Percentiles rank a stretch among this genome's conserved stretches.
These are phyloP conservation scores for Hyphopichia homilentoma DNA, from an alignment of 805 yeast species.

Conservation along the genomic window DNA sequence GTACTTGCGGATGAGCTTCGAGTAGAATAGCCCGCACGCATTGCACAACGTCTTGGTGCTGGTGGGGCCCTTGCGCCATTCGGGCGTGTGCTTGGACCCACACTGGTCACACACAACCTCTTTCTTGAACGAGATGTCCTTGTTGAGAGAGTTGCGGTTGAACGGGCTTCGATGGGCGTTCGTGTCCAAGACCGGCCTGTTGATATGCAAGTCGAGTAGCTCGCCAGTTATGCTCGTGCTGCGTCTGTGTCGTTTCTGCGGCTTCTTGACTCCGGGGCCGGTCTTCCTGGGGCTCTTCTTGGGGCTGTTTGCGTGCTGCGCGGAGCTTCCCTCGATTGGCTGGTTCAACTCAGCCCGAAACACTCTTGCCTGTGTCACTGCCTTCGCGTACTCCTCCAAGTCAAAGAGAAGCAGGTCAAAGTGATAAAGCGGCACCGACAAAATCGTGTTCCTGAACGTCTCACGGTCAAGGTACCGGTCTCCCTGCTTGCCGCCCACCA, in stretches of 20 bases:
- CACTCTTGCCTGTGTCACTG: no score
- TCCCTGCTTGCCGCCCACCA: no score
- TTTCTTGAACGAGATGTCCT: not conserved
- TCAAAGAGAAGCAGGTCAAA: slow-evolving; percentile 1
- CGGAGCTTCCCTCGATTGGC: not conserved
- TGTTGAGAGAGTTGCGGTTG: not conserved
- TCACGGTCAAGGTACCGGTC: no score
- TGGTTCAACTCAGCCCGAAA: not conserved
- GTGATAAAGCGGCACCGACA: not conserved
- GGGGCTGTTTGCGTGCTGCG: not conserved
- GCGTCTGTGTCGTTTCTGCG: not conserved
- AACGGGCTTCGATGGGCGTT: slow-evolving; percentile 1
- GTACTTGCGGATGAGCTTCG: slow-evolving; percentile 54
- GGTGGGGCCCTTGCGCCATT: slow-evolving; percentile 80
- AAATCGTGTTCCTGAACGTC: not conserved
- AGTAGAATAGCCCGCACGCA: slow-evolving; percentile 77
- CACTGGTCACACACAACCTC: slow-evolving; percentile 33
- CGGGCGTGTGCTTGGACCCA: slow-evolving; percentile 62
- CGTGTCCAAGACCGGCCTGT: slow-evolving; percentile 1
- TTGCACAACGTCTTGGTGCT: slow-evolving; percentile 76
- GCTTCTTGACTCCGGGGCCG: not conserved
- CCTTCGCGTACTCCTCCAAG: not conserved
- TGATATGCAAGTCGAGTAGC: slow-evolving; percentile 1
- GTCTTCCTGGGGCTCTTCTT: not conserved
- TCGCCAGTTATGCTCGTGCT: not conserved